Conservation (phyloP, 306 rosid species). For the Malus domestica region DNA sequence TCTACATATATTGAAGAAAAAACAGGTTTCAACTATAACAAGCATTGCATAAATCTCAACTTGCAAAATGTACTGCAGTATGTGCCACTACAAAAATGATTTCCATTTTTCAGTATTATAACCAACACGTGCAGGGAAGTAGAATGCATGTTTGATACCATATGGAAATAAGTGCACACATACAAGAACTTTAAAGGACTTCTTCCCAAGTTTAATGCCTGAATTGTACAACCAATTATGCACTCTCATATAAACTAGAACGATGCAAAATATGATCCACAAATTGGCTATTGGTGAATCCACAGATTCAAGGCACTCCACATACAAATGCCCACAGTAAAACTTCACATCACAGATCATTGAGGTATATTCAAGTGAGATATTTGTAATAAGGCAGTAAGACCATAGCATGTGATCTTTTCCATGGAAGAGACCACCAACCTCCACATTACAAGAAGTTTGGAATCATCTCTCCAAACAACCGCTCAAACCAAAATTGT, state of each 20-base stretch:
- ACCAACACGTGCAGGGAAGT: neutral
- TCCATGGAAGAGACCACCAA: neutral
- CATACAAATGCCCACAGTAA: neutral
- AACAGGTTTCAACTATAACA: neutral
- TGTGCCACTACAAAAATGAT: neutral
- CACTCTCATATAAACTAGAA: neutral
- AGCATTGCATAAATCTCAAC: neutral
- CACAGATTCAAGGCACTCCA: neutral
- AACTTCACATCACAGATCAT: neutral
- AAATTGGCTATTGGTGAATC: neutral
- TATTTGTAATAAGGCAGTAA: neutral
- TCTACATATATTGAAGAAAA: neutral
- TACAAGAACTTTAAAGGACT: neutral
- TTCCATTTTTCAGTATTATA: neutral
- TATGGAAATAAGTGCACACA: neutral
- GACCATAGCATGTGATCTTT: neutral
- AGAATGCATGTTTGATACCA: neutral
- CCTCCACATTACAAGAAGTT: neutral
- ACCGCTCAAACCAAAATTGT: neutral
- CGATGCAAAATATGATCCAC: neutral
- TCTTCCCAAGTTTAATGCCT: neutral
- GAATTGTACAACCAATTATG: neutral
- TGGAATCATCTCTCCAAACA: neutral
- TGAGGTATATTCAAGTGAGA: neutral
- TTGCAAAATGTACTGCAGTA: neutral